phyloP scores from a whole-genome alignment of 2,329 filamentous ascomycete genomes.

The Epichloe festucae region DNA sequence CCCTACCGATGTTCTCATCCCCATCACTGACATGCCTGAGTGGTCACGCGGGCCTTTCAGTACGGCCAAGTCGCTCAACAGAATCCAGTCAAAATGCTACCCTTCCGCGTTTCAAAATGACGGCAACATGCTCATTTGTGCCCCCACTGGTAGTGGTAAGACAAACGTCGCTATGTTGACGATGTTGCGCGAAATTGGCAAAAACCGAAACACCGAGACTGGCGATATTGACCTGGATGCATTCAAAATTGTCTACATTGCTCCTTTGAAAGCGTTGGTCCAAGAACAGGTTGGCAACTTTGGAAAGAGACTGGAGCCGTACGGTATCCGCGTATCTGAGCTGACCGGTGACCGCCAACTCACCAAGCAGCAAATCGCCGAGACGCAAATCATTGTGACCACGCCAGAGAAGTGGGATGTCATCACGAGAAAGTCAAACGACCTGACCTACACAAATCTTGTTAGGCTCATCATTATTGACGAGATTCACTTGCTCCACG shows the following conservation, averaged over 20 bases:
- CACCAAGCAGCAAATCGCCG: slow-evolving; percentile 95
- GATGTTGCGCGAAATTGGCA: slow-evolving; percentile 91
- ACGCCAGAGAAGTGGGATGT: slow-evolving; percentile 99
- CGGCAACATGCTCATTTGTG: slow-evolving; percentile 95
- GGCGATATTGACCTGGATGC: slow-evolving; percentile 92
- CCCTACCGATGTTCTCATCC: slow-evolving; percentile 66
- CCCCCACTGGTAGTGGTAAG: slow-evolving; percentile 93
- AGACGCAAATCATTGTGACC: slow-evolving; percentile 96
- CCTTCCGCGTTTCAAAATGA: slow-evolving; percentile 85
- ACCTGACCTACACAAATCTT: slow-evolving; percentile 93
- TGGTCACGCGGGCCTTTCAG: slow-evolving; percentile 86
- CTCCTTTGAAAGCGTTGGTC: slow-evolving; percentile 86
- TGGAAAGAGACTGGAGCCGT: slow-evolving; percentile 77
- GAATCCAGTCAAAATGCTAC: slow-evolving; percentile 89
- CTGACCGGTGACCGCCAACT: slow-evolving; percentile 94
- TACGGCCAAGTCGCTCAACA: slow-evolving; percentile 75
- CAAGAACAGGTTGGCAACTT: slow-evolving; percentile 98
- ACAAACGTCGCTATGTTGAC: slow-evolving; percentile 98
- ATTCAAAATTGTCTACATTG: slow-evolving; percentile 98
- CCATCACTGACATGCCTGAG: slow-evolving; percentile 77
- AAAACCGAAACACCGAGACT: slow-evolving; percentile 78
- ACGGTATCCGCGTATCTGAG: slow-evolving; percentile 87
- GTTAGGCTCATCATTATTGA: slow-evolving; percentile 94
- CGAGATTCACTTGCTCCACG: slow-evolving; percentile 93
- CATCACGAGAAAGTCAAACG: slow-evolving; percentile 93